Evolutionary conservation across 1,284 basidiomycete genomes (phyloP), one percentile per base, ranked within the genome.

Genomic region (Cryptococcus sp.): DNA sequence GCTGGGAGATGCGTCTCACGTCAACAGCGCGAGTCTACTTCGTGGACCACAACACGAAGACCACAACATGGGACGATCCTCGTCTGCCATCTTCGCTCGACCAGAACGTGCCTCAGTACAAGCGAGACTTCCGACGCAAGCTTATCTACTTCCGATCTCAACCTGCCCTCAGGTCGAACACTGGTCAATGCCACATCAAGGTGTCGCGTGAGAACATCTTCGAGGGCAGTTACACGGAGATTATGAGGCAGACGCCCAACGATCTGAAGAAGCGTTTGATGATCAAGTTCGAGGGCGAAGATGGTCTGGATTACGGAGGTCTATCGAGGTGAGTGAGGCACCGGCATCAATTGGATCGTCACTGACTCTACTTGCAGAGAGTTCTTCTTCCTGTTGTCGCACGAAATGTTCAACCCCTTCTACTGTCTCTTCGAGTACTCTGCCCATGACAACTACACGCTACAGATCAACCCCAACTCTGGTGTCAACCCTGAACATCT

Each of bases 381-480:
- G 82, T 98, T 95, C 89, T 99, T 99, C 87, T 99, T 99, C 91
- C 82, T 99, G 56, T 85, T 99, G 55, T 97, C 93, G 35, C 96
- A 99, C 81, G 96, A 99, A 78, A 92, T 94, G 82, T 94, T 95
- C 83, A 92, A 95, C 79, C 93, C 93, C n/a, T 96, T 95, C 81
- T 99, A 99, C 80, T 96, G 96, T 68, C 83, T 99, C 47, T 99
- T 99, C 80, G 94, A 99, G 81, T 99, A 99, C 80, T 98, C 95
- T 1, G 91, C 96, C 15, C 93, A 97, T 79, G 96, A 98, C 84
- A 98, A 98, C 81, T 98, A 98, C 81, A 99, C 96, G 5, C 86
- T 98, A 13, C 94, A 97, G 81, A 95, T 97, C 81, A 97, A 97
- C 80, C 93, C 93, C 52, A 93, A 94, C 68, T 96, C 93, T 16